phyloP scores from a whole-genome alignment of 805 yeast species.

The Saccharomycopsis selenospora region DNA sequence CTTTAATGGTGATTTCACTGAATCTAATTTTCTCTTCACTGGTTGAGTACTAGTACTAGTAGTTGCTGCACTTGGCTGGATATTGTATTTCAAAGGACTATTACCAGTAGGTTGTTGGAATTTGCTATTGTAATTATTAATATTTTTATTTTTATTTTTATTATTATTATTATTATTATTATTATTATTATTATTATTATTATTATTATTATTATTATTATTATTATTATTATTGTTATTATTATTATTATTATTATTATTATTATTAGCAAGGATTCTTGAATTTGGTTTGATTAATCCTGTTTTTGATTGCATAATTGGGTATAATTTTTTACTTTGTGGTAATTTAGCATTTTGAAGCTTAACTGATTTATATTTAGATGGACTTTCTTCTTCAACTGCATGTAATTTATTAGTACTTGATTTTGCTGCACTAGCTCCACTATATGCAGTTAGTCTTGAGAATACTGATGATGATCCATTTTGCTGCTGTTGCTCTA shows the following conservation, averaged over 20 bases:
- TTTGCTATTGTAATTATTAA: neutral
- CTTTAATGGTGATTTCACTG: neutral
- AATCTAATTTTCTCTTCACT: neutral
- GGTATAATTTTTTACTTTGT: neutral
- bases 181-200: too few species aligned
- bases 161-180: neutral
- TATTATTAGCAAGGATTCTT: constrained; percentile 1
- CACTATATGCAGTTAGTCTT: neutral
- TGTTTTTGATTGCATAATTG: neutral
- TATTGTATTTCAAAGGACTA: neutral
- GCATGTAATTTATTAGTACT: constrained; percentile 13
- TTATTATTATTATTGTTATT: too few species aligned
- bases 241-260: too few species aligned
- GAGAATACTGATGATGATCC: neutral
- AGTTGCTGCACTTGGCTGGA: neutral
- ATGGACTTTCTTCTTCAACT: constrained; percentile 5
- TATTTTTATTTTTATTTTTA: too few species aligned
- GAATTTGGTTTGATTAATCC: neutral
- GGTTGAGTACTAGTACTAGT: neutral
- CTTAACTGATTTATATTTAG: constrained; percentile 3
- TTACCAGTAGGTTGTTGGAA: neutral
- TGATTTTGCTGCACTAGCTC: constrained; percentile 6
- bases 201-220: too few species aligned
- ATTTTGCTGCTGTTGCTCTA: too few species aligned
- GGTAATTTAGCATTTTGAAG: neutral